Evolutionary conservation across 192 early-diverging fungal genomes (phyloP), one percentile per base, ranked within the genome.

Genomic region (Coemansia sp.): DNA sequence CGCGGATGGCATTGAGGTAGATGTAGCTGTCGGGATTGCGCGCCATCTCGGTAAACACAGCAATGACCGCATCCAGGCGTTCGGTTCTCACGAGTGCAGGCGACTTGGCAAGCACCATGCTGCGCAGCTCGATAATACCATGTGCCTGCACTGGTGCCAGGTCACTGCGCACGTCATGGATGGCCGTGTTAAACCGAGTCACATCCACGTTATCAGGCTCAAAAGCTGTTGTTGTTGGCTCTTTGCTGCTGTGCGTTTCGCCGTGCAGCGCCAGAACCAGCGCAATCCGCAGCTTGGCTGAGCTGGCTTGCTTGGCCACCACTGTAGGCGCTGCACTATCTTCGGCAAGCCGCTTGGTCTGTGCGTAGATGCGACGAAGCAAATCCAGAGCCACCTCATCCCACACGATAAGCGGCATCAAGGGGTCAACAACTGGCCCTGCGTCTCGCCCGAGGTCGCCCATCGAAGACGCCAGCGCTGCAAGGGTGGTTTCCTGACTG

Each of bases 1-100:
- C 92, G 56, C 91, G 90, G 56, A 98, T 84, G 8, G 94, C 93
- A 72, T 96, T 96, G 32, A 98, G 83, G 58, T 98, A 94, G 26
- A 96, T 87, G 67, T 91, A 98, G 64, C 91, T 92, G 53, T 98
- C 95, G 9, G 87, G 83, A 42, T 91, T 85, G 40, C 85, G 74
- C 4, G 92, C 62, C 74, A 89, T 82, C 38, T 92, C 84, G 2
- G 94, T 71, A 84, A 95, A 96, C 5, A 94, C 76, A 54, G 83
- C 83, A 21, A 92, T 75, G 0, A 89, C 76, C 5, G 85, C 82
- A 19, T 87, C 85, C 11, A 96, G 57, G 40, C 86, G 81, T 2
- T 84, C 83, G 2, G 6, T 32, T 53, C 60, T 53, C 15, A 84
- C 59, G 18, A 89, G 70, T 0, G 81, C 68, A 1, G 85, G 81